Evolutionary conservation across 441 rosid genomes (phyloP), one percentile per base, ranked within the genome.

Genomic region (Francoa sonchifolia): DNA sequence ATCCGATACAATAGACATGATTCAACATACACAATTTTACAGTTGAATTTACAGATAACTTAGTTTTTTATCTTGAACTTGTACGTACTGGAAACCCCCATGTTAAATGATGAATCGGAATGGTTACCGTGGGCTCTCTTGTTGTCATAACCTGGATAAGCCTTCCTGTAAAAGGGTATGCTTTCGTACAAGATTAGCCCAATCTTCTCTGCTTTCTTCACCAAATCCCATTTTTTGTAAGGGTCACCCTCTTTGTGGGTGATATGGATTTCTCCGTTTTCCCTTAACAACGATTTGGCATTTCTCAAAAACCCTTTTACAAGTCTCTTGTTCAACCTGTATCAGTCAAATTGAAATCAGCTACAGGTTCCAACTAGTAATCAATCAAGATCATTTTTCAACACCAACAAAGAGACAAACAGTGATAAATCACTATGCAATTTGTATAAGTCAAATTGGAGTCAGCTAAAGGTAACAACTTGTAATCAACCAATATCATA

Each of bases 311-410:
- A 65, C 4, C 54, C 66, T 50, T 53, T 61, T 16, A 66, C 18
- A 57, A 66, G 13, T 47, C 18, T 42, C 62, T 65, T 65, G 53
- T 65, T 65, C 55, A 59, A 42, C 51, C 68, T 62, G 31, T 31
- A 44, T 19, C 33, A 34, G 26, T 8, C 44, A 31, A 31, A 31
- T 11, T 11, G 39, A 27, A 27, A 5, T 11, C 10, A 27, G 30
- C 30, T 27, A n/a, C n/a, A n/a, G n/a, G n/a, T n/a, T n/a, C n/a
- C n/a, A n/a, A n/a, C n/a, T n/a, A n/a, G n/a, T n/a, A n/a, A n/a
- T n/a, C n/a, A n/a, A n/a, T n/a, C n/a, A n/a, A n/a, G n/a, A n/a
- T n/a, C n/a, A n/a, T n/a, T n/a, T n/a, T n/a, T n/a, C n/a, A n/a
- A n/a, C 10, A 27, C 30, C 30, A 27, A 27, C 30, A 8, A 27